Conservation (phyloP, 2,329 filamentous ascomycete genomes). For the Elsinoe perseae region DNA sequence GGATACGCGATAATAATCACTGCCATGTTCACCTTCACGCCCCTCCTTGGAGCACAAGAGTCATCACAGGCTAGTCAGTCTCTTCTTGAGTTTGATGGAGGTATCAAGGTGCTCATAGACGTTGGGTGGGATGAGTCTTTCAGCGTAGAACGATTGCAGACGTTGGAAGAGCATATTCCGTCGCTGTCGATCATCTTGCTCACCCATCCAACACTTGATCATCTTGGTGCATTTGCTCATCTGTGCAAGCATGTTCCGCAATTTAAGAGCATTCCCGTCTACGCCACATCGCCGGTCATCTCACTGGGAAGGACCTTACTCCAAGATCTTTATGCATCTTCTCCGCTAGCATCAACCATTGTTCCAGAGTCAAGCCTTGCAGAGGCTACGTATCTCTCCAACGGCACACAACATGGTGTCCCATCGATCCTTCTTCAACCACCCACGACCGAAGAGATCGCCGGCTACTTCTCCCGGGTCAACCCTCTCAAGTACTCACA, state of each 20-base stretch:
- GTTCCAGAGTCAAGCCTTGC: constrained; percentile 67
- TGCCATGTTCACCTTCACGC: constrained; percentile 89
- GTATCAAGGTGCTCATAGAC: constrained; percentile 89
- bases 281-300: constrained; percentile 88
- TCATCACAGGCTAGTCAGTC: constrained; percentile 84
- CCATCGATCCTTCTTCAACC: constrained; percentile 54
- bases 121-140: constrained; percentile 95
- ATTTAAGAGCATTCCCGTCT: constrained; percentile 87
- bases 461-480: constrained; percentile 81
- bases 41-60: constrained; percentile 83
- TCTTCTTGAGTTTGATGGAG: constrained; percentile 92
- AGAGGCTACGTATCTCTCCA: constrained; percentile 50
- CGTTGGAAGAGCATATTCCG: constrained; percentile 69
- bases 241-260: constrained; percentile 94
- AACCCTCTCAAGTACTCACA: constrained; percentile 95
- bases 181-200: constrained; percentile 84
- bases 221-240: constrained; percentile 88
- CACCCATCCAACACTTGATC: constrained; percentile 84
- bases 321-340: constrained; percentile 86
- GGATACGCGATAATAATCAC: not conserved
- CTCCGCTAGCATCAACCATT: constrained; percentile 77
- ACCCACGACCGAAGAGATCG: constrained; percentile 81
- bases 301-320: constrained; percentile 83
- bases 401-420: constrained; percentile 43
- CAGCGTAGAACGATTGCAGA: constrained; percentile 69